phyloP scores from a whole-genome alignment of 306 rosid species.

The Gastrolobium villosum region DNA sequence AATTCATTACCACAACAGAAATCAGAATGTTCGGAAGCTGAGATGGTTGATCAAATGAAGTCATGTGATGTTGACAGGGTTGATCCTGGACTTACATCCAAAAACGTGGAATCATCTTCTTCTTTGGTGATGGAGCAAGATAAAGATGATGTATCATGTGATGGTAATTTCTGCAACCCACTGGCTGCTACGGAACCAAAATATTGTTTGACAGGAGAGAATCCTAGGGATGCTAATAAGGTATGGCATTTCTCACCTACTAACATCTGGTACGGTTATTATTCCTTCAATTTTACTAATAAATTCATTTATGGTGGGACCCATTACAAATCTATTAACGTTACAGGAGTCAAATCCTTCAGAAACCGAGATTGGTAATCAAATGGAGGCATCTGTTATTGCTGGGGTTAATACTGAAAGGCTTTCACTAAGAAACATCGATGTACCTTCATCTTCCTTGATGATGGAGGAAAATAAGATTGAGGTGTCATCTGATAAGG shows the following conservation, averaged over 20 bases:
- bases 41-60: slow-evolving; percentile 41
- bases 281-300: not conserved
- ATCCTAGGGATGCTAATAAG: slow-evolving; percentile 19
- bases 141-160: slow-evolving; percentile 43
- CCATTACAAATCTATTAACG: slow-evolving; percentile 9
- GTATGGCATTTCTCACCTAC: slow-evolving; percentile 43
- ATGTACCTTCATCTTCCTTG: slow-evolving; percentile 37
- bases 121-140: slow-evolving; percentile 42
- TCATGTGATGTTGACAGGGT: slow-evolving; percentile 31
- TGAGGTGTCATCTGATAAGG: slow-evolving; percentile 29
- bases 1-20: slow-evolving; percentile 41
- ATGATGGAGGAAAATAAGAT: slow-evolving; percentile 31
- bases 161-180: slow-evolving; percentile 29
- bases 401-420: slow-evolving; percentile 29
- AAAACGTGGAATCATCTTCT: slow-evolving; percentile 35
- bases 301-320: slow-evolving; percentile 23
- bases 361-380: slow-evolving; percentile 42
- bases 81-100: slow-evolving; percentile 41
- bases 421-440: slow-evolving; percentile 4
- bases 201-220: slow-evolving; percentile 36
- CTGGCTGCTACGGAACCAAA: slow-evolving; percentile 34
- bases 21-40: slow-evolving; percentile 44
- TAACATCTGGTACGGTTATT: not conserved
- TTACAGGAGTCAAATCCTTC: slow-evolving; percentile 47
- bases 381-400: slow-evolving; percentile 43